Base-by-base conservation (phyloP, 495 filamentous ascomycete genomes). In the Hyphodiscus hymeniophilus region DNA sequence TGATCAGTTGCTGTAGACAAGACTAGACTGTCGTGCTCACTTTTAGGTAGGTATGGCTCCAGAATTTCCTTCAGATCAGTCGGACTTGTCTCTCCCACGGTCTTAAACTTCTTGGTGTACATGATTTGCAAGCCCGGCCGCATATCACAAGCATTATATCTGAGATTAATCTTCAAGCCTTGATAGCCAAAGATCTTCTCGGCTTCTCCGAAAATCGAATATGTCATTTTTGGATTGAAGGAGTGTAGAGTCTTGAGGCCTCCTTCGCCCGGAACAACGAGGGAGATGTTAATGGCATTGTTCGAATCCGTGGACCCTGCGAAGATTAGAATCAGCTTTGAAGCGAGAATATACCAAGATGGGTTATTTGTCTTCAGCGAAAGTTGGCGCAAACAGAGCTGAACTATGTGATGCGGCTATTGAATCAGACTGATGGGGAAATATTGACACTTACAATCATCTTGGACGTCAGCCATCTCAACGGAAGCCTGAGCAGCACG, bases 101-200 rank as follows among this genome's bases (percentile, higher is more conserved):
- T 53, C 50, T 76, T 76, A 63, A 92, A 88, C 63, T 86, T 85
- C 50, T 84, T 80, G 40, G 76, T 74, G 60, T 83, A 89, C 5
- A 73, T 72, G 47, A 95, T 70, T 12, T 81, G 68, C 12, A 95
- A 54, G 48, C 87, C 75, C 16, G 89, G 87, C 48, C 77, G 78
- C 62, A 96, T 74, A 55, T 95, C 81, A 59, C 85, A 84, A 23
- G 86, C 85, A 50, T 87, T 80, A 60, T 89, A 95, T 30, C 74
- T 75, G 38, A 99, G 62, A 33, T 81, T 72, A 52, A 97, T 80
- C 39, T 79, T 75, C 45, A 95, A 69, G 22, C 77, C 76, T 54
- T 85, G 79, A 66, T 97, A 95, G 18, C 92, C 92, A 54, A 95
- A 91, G 42, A 99, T 91, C 13, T 69, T 71, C 67, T 99, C 89